phyloP scores from a whole-genome alignment of 2,329 filamentous ascomycete species.

The Colletotrichum tropicale region DNA sequence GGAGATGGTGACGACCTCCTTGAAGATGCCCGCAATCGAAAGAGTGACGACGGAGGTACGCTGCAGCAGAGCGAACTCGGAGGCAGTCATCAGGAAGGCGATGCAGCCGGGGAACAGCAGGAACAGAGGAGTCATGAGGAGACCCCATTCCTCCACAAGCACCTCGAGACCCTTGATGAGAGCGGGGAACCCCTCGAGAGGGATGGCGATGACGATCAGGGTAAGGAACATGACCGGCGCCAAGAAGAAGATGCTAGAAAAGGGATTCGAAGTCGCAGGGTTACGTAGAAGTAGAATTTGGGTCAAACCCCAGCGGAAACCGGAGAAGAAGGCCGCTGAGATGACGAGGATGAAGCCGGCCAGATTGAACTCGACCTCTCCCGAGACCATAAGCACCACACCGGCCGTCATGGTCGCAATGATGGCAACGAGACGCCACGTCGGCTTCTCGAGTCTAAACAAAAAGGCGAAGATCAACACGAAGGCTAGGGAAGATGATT shows the following conservation, averaged over 20 bases:
- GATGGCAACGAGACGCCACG: constrained; percentile 82
- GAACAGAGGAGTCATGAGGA: constrained; percentile 69
- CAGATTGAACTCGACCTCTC: constrained; percentile 87
- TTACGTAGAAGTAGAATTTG: constrained; percentile 94
- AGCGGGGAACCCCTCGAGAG: constrained; percentile 78
- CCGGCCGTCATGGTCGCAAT: constrained; percentile 92
- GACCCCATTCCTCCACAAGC: constrained; percentile 72
- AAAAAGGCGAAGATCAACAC: constrained; percentile 94
- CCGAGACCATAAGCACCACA: constrained; percentile 97
- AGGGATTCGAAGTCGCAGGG: constrained; percentile 93
- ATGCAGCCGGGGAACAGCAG: constrained; percentile 89
- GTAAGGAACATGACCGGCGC: constrained; percentile 94
- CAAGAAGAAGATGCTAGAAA: constrained; percentile 97
- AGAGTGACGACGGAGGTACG: constrained; percentile 95
- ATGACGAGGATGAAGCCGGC: constrained; percentile 93
- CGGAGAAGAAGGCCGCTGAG: constrained; percentile 90
- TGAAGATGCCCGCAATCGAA: constrained; percentile 97
- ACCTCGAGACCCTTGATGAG: constrained; percentile 69
- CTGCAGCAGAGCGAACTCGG: constrained; percentile 93
- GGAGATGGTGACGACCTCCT: constrained; percentile 95
- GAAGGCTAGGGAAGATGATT: constrained; percentile 94
- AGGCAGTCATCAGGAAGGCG: constrained; percentile 95
- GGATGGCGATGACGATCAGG: constrained; percentile 79
- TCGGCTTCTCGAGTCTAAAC: constrained; percentile 88
- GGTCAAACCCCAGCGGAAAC: constrained; percentile 97